Percentiles rank a stretch among this genome's conserved stretches.
Conservation (phyloP, 2,329 filamentous ascomycete genomes). For the Atkinsonella texensis region DNA sequence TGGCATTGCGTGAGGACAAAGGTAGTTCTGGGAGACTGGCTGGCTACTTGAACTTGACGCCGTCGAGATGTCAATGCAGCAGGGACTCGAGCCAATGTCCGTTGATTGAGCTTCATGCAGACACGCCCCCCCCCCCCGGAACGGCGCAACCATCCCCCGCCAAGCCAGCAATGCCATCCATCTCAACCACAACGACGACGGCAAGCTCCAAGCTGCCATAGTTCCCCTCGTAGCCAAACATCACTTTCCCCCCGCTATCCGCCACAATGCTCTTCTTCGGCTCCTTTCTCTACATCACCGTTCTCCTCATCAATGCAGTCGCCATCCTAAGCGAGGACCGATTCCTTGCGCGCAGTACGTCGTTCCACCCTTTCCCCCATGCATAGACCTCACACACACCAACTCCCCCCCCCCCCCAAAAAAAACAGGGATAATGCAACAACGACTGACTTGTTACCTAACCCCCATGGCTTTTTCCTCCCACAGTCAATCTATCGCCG, state of each 20-base stretch:
- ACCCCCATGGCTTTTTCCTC: conserved; percentile 4
- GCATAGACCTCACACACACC: too few relatives aligned
- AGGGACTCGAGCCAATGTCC: too few relatives aligned
- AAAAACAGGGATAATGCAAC: neutral
- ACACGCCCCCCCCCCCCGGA: conserved; percentile 14
- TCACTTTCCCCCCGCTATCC: neutral
- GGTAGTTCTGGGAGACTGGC: too few relatives aligned
- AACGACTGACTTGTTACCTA: neutral
- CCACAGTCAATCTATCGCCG: conserved; percentile 62
- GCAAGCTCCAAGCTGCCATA: conserved; percentile 1
- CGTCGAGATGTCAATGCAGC: too few relatives aligned
- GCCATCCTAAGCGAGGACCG: conserved; percentile 90
- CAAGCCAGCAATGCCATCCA: conserved; percentile 1
- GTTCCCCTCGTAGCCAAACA: too few relatives aligned
- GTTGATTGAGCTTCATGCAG: too few relatives aligned
- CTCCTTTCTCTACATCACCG: conserved; percentile 63
- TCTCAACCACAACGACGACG: neutral
- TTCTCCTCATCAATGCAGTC: conserved; percentile 88
- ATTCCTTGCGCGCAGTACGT: conserved; percentile 60
- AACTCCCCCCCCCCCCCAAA: neutral
- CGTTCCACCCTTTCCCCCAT: neutral
- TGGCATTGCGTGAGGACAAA: conserved; percentile 1
- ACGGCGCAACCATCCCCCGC: conserved; percentile 22
- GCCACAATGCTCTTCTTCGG: conserved; percentile 53
- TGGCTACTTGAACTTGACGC: too few relatives aligned